These are phyloP conservation scores for Saccharomyces eubayanus DNA, from an alignment of 805 yeast species.

Conservation along the genomic window DNA sequence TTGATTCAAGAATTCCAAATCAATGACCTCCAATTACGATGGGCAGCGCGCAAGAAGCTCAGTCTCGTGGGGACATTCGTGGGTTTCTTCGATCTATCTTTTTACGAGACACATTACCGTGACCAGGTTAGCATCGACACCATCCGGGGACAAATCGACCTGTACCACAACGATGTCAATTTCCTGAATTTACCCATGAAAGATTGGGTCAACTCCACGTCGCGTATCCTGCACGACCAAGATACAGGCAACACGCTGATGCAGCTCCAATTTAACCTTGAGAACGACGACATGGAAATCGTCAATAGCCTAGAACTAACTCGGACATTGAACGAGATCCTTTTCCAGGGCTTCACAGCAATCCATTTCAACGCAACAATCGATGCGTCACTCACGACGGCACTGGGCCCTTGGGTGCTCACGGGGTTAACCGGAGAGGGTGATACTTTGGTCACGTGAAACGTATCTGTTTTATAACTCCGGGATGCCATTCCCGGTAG, in stretches of 20 bases:
- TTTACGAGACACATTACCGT: constrained; percentile 17
- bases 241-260: constrained; percentile 22
- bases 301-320: constrained; percentile 36
- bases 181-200: constrained; percentile 39
- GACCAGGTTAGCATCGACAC: constrained; percentile 27
- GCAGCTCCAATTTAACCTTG: constrained; percentile 33
- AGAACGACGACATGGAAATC: constrained; percentile 38
- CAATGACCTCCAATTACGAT: constrained; percentile 31
- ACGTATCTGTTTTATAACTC: background rate
- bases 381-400: constrained; percentile 20
- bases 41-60: constrained; percentile 20
- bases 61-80: constrained; percentile 35
- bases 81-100: constrained; percentile 29
- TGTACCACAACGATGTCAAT: constrained; percentile 33
- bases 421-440: constrained; percentile 23
- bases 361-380: constrained; percentile 17
- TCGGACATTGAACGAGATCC: constrained; percentile 35
- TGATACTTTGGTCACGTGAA: constrained; percentile 14
- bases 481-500: background rate
- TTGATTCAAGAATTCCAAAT: constrained; percentile 33
- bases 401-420: constrained; percentile 23
- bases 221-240: constrained; percentile 26
- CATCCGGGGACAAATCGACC: constrained; percentile 36
- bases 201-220: constrained; percentile 40
- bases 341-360: constrained; percentile 34